phyloP scores from a whole-genome alignment of 139 green algal genomes.

The Tetraselmis chui region DNA sequence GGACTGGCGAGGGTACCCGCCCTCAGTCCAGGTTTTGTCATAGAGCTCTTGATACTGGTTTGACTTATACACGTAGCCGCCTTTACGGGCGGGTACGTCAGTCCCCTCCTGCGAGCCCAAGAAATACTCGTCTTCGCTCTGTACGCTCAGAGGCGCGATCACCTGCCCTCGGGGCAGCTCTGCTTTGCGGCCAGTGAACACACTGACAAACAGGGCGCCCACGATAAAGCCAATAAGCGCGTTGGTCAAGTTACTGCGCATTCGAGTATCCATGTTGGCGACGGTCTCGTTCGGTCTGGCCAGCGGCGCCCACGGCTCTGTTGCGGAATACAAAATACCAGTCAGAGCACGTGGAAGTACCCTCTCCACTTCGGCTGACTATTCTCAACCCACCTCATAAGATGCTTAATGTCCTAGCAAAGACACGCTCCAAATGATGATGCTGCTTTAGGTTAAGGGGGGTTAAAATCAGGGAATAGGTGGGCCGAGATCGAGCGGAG shows the following conservation, averaged over 20 bases:
- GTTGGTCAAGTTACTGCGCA: background rate
- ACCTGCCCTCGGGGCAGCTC: background rate
- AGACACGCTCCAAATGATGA: too few relatives aligned
- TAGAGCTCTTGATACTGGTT: slow-evolving; percentile 25
- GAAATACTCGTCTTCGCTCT: background rate
- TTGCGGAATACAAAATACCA: too few relatives aligned
- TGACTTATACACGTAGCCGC: background rate
- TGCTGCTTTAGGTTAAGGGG: too few relatives aligned
- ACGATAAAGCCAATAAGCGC: background rate
- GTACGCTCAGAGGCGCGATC: background rate
- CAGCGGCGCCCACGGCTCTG: too few relatives aligned
- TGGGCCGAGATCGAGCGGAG: too few relatives aligned
- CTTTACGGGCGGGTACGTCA: background rate
- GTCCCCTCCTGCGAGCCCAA: background rate
- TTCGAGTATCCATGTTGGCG: background rate
- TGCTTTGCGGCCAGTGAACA: background rate
- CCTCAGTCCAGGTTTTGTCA: slow-evolving; percentile 36
- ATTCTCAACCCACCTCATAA: too few relatives aligned
- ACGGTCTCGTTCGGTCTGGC: too few relatives aligned
- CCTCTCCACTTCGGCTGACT: too few relatives aligned
- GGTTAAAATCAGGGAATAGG: too few relatives aligned
- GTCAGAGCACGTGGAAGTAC: too few relatives aligned
- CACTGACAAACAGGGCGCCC: background rate
- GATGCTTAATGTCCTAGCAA: too few relatives aligned
- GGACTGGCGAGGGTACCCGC: slow-evolving; percentile 29